Conservation (phyloP, 2,329 filamentous ascomycete genomes). For the Camillea tinctor region DNA sequence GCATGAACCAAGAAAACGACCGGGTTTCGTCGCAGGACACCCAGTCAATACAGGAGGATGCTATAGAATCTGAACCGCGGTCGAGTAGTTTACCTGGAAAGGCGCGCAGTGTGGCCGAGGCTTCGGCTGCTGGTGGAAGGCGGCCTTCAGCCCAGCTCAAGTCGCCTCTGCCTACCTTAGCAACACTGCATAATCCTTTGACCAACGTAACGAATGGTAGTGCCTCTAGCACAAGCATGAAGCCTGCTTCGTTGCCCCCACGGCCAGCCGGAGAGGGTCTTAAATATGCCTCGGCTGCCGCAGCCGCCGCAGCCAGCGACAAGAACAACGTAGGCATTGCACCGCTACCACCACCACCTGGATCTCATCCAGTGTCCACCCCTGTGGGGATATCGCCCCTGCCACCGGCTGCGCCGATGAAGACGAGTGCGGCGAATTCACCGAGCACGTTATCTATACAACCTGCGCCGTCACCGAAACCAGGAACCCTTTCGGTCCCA, state of each 20-base stretch:
- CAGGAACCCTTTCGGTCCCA: slow-evolving; percentile 24
- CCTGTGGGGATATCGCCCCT: slow-evolving; percentile 44
- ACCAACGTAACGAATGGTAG: slow-evolving; percentile 59
- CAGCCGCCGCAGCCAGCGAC: slow-evolving; percentile 86
- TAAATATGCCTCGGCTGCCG: slow-evolving; percentile 95
- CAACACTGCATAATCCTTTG: slow-evolving; percentile 78
- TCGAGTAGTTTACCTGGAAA: slow-evolving; percentile 44
- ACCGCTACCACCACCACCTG: slow-evolving; percentile 86
- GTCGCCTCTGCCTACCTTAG: slow-evolving; percentile 88
- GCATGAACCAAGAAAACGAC: slow-evolving; percentile 77
- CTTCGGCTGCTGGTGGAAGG: slow-evolving; percentile 54
- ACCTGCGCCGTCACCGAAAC: slow-evolving; percentile 37
- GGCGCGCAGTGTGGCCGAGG: slow-evolving; percentile 60
- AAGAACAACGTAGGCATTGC: slow-evolving; percentile 88
- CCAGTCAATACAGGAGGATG: slow-evolving; percentile 86
- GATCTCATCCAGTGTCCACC: slow-evolving; percentile 40
- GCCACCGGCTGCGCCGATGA: slow-evolving; percentile 53
- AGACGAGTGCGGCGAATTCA: slow-evolving; percentile 53
- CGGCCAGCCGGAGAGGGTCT: slow-evolving; percentile 84
- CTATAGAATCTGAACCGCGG: slow-evolving; percentile 57
- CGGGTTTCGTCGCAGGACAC: slow-evolving; percentile 92
- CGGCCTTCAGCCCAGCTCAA: slow-evolving; percentile 88
- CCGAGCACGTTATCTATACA: slow-evolving; percentile 49
- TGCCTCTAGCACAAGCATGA: slow-evolving; percentile 66
- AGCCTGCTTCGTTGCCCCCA: slow-evolving; percentile 83